Evolutionary conservation across 202 grass and related monocot species (phyloP), one percentile per base, ranked within the genome.

Genomic region (Schoenoplectus triqueter): DNA sequence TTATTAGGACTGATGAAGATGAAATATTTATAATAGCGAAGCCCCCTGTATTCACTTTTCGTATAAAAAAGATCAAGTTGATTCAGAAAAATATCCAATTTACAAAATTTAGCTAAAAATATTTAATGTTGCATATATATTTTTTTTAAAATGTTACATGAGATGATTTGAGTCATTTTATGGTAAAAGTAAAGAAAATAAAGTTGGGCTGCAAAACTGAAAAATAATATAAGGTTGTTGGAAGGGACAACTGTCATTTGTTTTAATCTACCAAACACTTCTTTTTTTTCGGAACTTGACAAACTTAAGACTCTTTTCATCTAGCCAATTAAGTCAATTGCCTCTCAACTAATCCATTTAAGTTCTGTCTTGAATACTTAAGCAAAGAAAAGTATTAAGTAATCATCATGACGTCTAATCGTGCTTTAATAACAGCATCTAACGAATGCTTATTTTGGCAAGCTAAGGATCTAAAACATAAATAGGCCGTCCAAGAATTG

Each of bases 291-390:
- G 31, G 31, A 31, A 31, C 31, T 31, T 31, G 31, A 31, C 31
- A 31, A 31, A 31, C 31, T 31, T 31, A 31, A 31, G 31, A 31
- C 31, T 31, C 31, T 31, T 31, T 31, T 31, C 31, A 31, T 31
- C 31, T 31, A 31, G 31, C 31, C 31, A 31, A 31, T 31, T 31
- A 31, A 31, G 31, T 31, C 31, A 31, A 31, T 31, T 31, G 31
- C 31, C 31, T 31, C 31, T 31, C 31, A 70, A 70, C 67, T 46
- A 70, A 70, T 70, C 41, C 67, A 70, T 44, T 70, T 70, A 70
- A 70, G 6, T 70, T 46, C 40, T 31, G 14, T 46, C 13, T 70
- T 46, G 46, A 70, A 70, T 45, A 46, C 67, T 45, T 69, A 46
- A 70, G 13, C 67, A 46, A 46, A 70, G 13, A 70, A 17, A 45